Evolutionary conservation across 2,329 filamentous ascomycete species (phyloP).

Genomic region (Ophiocordyceps camponoti-floridani): DNA sequence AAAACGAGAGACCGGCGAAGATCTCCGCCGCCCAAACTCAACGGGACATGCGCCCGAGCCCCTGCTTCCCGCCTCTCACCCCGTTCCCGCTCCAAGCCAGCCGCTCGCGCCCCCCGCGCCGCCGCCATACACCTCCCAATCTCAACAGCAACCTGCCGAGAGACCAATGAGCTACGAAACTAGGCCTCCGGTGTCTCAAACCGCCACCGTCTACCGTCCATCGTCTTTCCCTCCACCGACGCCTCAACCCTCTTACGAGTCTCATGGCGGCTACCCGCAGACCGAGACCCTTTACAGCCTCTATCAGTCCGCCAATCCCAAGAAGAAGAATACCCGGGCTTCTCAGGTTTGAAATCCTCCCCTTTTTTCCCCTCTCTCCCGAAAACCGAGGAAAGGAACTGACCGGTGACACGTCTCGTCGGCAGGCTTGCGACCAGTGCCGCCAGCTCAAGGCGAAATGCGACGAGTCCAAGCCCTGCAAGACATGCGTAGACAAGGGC

Average conservation of each 20-base stretch:
- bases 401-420: slow-evolving; percentile 2
- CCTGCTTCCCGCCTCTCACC: slow-evolving; percentile 13
- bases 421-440: slow-evolving; percentile 77
- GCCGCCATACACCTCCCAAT: slow-evolving; percentile 14
- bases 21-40: slow-evolving; percentile 33
- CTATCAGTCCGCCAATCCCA: slow-evolving; percentile 23
- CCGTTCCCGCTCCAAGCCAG: slow-evolving; percentile 11
- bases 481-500: slow-evolving; percentile 75
- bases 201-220: slow-evolving; percentile 23
- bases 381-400: slow-evolving; percentile 3
- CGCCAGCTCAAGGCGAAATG: slow-evolving; percentile 80
- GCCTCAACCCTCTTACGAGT: slow-evolving; percentile 20
- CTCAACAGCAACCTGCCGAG: slow-evolving; percentile 13
- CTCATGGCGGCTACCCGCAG: slow-evolving; percentile 11
- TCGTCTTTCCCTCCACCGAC: slow-evolving; percentile 20
- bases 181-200: slow-evolving; percentile 24
- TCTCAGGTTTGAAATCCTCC: slow-evolving; percentile 30
- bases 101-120: slow-evolving; percentile 12
- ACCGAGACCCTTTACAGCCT: slow-evolving; percentile 21
- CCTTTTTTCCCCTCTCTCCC: neutral
- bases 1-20: slow-evolving; percentile 37
- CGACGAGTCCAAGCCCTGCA: slow-evolving; percentile 69
- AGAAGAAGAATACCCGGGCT: slow-evolving; percentile 47
- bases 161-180: slow-evolving; percentile 37
- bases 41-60: slow-evolving; percentile 24